phyloP scores from a whole-genome alignment of 192 early-diverging fungal species.

The Phlyctochytrium bullatum region DNA sequence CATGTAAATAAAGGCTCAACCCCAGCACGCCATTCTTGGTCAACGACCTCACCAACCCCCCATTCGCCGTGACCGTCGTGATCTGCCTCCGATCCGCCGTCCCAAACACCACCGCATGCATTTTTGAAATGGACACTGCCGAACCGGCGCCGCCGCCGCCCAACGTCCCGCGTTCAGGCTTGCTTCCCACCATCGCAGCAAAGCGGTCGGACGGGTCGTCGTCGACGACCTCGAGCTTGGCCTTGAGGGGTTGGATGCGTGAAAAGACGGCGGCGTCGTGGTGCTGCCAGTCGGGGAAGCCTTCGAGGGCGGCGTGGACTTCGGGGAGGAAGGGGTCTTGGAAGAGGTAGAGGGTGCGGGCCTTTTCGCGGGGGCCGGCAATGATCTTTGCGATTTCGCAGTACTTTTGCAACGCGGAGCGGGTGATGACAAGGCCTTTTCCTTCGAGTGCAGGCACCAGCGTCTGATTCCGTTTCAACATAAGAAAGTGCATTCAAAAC shows the following conservation, averaged over 20 bases:
- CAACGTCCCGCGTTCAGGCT: neutral
- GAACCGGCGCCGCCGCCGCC: neutral
- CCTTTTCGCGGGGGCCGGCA: slow-evolving; percentile 36
- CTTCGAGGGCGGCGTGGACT: neutral
- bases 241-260: neutral
- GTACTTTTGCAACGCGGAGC: slow-evolving; percentile 34
- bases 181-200: neutral
- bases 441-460: neutral
- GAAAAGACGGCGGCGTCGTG: no score
- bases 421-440: slow-evolving; percentile 34
- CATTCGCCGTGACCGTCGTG: slow-evolving; percentile 50
- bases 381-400: slow-evolving; percentile 30
- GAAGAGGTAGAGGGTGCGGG: slow-evolving; percentile 31
- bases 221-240: slow-evolving; percentile 17
- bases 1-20: slow-evolving; percentile 30
- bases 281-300: neutral
- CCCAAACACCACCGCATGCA: slow-evolving; percentile 37
- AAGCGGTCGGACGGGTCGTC: slow-evolving; percentile 35
- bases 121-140: slow-evolving; percentile 8
- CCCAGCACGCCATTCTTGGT: slow-evolving; percentile 19
- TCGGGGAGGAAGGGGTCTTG: slow-evolving; percentile 3
- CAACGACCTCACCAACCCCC: slow-evolving; percentile 31
- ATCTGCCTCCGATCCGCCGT: slow-evolving; percentile 30
- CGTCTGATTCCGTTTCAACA: neutral
- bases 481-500: neutral